A percentile compares a stretch with the other conserved stretches of the same genome.
Evolutionary conservation across 768 basidiomycete species (phyloP).

Genomic region (Mycena vulgaris): DNA sequence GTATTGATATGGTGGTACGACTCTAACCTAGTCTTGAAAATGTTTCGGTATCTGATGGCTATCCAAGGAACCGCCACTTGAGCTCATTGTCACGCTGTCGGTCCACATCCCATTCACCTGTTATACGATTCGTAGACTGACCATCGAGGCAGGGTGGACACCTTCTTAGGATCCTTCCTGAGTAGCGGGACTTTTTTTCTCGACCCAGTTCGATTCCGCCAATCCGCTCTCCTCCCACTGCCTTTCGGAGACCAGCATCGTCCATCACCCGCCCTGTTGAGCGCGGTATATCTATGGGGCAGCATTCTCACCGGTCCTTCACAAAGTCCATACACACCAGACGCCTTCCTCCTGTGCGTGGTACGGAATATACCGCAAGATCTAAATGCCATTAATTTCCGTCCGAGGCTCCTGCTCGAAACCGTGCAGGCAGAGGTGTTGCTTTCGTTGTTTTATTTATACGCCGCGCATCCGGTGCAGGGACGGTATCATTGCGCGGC

Average conservation of each 20-base stretch:
- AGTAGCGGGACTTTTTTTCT: constrained; percentile 30
- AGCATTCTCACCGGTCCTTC: constrained; percentile 58
- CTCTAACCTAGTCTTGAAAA: not conserved
- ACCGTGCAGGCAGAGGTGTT: constrained; percentile 67
- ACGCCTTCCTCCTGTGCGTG: not conserved
- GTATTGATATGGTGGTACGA: not conserved
- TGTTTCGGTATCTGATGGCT: not conserved
- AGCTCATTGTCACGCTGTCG: constrained; percentile 1
- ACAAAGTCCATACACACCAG: constrained; percentile 44
- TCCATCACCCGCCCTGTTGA: constrained; percentile 65
- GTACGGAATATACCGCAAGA: constrained; percentile 22
- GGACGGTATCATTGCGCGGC: constrained; percentile 61
- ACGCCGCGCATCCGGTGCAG: constrained; percentile 63
- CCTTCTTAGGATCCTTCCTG: constrained; percentile 19
- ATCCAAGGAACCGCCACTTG: not conserved
- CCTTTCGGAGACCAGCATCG: constrained; percentile 64
- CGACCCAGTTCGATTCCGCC: constrained; percentile 61
- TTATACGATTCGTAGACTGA: not conserved
- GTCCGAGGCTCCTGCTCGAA: constrained; percentile 57
- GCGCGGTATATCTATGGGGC: constrained; percentile 68
- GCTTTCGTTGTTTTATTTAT: constrained; percentile 65
- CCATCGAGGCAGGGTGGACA: not conserved
- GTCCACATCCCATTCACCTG: not conserved
- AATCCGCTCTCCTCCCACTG: constrained; percentile 62
- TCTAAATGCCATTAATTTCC: constrained; percentile 1